Base-by-base conservation (phyloP, 768 basidiomycete genomes). In the Cantharellus anzutake region DNA sequence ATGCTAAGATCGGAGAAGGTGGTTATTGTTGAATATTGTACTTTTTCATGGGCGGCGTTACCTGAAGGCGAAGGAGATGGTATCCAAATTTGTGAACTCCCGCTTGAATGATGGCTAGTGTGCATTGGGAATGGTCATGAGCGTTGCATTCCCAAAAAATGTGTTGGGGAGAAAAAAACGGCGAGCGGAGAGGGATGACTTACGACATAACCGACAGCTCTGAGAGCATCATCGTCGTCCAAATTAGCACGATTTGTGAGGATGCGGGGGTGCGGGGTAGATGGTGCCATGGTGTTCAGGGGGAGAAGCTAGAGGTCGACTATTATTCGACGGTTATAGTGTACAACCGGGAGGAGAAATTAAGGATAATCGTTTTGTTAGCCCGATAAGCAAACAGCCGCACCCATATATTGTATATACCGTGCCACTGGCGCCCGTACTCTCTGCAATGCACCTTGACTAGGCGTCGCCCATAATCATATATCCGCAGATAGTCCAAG, bases 21-120 rank as follows among this genome's bases (percentile, higher is more conserved):
- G 16, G 14, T 14, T 5, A 57, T 11, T 11, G 44, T 29, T 11
- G 1, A 48, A 11, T 11, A 48, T 1, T 29, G 11, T 29, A 11
- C 11, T 11, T 48, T 7, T 11, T 48, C 44, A 29, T 48, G 44
- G 44, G 29, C 44, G 44, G 29, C 11, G 1, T 40, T 11, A 5
- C 56, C 35, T 53, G 62, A 63, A 63, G 2, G 61, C 61, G 44
- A 62, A 62, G 38, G 60, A 61, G n/a, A 63, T 63, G 37, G 62
- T 63, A 4, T 51, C 52, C 7, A 63, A 41, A 42, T 63, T 63
- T 42, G 61, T 62, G 41, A 63, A 63, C 61, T 63, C 62, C 52
- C 62, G 60, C 52, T 29, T 50, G 48, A 61, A 61, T 2, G 60
- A 50, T 11, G 60, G 60, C 60, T 61, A 50, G 14, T n/a, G 4